phyloP scores from a whole-genome alignment of 2,329 filamentous ascomycete genomes.

The Pseudogymnoascus sp. region DNA sequence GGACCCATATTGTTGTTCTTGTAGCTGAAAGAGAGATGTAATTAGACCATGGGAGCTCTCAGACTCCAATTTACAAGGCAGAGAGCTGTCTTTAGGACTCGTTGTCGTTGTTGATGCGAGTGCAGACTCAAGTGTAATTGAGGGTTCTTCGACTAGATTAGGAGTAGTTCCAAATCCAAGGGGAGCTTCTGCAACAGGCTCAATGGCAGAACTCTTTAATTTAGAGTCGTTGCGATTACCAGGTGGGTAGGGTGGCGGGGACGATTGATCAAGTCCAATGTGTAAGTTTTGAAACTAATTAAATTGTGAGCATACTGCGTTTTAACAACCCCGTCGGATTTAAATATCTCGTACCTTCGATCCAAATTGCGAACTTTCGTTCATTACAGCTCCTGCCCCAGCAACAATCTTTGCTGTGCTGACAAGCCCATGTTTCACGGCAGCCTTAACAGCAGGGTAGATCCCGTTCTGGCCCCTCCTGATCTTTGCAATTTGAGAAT shows the following conservation, averaged over 20 bases:
- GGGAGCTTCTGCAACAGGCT: background rate
- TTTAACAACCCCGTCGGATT: background rate
- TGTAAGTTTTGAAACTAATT: background rate
- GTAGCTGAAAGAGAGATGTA: background rate
- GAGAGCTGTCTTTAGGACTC: background rate
- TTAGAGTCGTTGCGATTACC: background rate
- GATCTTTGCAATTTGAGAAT: constrained; percentile 17
- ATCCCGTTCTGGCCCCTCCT: background rate
- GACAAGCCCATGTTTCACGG: background rate
- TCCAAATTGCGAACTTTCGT: background rate
- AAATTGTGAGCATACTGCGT: background rate
- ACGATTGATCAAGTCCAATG: background rate
- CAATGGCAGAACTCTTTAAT: background rate
- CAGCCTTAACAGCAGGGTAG: background rate
- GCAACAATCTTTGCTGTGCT: background rate
- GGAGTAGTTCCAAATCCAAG: background rate
- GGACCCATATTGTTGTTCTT: background rate
- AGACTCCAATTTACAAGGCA: background rate
- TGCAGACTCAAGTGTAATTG: background rate
- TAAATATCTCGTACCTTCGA: background rate
- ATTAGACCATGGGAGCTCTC: background rate
- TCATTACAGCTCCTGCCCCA: background rate
- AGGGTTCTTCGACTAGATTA: background rate
- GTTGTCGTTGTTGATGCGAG: background rate
- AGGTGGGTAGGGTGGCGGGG: background rate